Evolutionary conservation across 805 yeast species (phyloP).

Genomic region (Starmera quercuum): DNA sequence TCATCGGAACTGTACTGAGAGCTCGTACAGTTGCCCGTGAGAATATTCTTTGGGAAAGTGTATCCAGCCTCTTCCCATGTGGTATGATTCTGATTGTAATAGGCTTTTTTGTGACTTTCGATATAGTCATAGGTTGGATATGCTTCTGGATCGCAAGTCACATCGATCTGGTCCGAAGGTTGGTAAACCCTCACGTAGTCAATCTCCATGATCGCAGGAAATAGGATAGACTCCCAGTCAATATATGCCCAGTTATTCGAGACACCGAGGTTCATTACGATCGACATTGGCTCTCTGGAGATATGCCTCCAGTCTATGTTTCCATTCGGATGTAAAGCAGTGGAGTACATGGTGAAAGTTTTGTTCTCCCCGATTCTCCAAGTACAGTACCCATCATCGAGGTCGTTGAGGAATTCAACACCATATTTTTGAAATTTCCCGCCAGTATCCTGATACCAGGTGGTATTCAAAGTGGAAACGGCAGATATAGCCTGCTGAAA

Average conservation of each 20-base stretch:
- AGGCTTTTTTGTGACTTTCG: conserved; percentile 31
- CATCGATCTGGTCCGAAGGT: conserved; percentile 30
- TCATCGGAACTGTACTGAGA: not conserved
- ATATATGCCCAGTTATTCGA: conserved; percentile 44
- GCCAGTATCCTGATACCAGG: conserved; percentile 32
- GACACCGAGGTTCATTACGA: conserved; percentile 40
- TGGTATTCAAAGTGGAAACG: conserved; percentile 36
- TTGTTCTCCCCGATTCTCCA: conserved; percentile 42
- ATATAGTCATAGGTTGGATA: conserved; percentile 41
- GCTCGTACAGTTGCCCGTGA: conserved; percentile 16
- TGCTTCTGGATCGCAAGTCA: conserved; percentile 42
- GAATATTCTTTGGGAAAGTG: conserved; percentile 29
- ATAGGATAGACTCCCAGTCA: conserved; percentile 36
- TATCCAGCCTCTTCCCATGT: conserved; percentile 39
- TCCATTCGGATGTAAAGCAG: conserved; percentile 41
- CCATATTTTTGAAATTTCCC: conserved; percentile 33
- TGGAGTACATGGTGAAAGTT: conserved; percentile 34
- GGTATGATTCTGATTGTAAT: conserved; percentile 35
- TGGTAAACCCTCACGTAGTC: conserved; percentile 44
- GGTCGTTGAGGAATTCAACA: conserved; percentile 30
- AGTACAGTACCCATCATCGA: conserved; percentile 29
- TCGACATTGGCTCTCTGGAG: conserved; percentile 43
- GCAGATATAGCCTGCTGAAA: conserved; percentile 43
- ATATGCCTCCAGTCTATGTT: conserved; percentile 41
- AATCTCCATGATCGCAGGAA: conserved; percentile 35